Conservation (phyloP, 768 basidiomycete species). For the Gymnopilus dilepis region DNA sequence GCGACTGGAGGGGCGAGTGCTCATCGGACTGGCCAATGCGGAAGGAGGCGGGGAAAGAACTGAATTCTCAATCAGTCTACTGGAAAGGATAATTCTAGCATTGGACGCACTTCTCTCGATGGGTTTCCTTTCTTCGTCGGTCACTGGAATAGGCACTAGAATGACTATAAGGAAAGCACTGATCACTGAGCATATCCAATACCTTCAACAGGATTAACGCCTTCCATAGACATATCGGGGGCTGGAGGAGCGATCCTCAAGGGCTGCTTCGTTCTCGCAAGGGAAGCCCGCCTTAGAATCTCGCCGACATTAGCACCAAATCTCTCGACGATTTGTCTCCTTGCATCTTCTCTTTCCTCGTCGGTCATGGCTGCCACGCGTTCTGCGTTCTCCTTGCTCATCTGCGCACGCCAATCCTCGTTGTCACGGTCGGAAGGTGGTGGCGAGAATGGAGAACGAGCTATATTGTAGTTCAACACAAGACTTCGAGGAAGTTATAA, state of each 20-base stretch:
- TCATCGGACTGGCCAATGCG: slow-evolving; percentile 49
- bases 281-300: slow-evolving; percentile 59
- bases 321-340: slow-evolving; percentile 66
- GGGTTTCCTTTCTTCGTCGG: slow-evolving; percentile 24
- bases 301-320: slow-evolving; percentile 73
- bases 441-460: slow-evolving; percentile 3
- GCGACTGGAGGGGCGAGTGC: slow-evolving; percentile 65
- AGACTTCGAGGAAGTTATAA: background rate
- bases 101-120: slow-evolving; percentile 24
- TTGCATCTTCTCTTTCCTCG: slow-evolving; percentile 71
- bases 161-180: background rate
- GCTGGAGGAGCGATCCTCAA: background rate
- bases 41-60: slow-evolving; percentile 46
- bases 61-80: slow-evolving; percentile 14
- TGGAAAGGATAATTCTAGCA: background rate
- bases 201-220: background rate
- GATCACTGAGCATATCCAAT: background rate
- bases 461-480: background rate
- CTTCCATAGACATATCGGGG: background rate
- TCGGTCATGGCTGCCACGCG: slow-evolving; percentile 71
- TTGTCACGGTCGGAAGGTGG: slow-evolving; percentile 13
- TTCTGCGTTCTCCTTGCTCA: slow-evolving; percentile 69
- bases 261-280: slow-evolving; percentile 44
- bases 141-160: slow-evolving; percentile 23
- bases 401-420: slow-evolving; percentile 57